Evolutionary conservation across 495 filamentous ascomycete species (phyloP).

Genomic region (Pseudoneurospora amorphoporcata): DNA sequence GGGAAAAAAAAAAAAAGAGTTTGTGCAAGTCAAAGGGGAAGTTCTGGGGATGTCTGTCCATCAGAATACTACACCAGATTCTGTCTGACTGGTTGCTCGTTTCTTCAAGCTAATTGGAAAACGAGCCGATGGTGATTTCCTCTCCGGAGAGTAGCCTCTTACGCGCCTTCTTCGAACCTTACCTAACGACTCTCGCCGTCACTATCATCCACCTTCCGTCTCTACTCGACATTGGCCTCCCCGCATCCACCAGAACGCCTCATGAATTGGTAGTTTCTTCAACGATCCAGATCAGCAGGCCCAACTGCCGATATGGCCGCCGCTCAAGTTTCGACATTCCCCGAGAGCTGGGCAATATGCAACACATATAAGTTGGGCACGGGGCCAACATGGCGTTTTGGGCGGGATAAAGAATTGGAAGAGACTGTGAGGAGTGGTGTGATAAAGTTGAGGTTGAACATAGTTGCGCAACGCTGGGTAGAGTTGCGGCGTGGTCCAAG

Average conservation of each 20-base stretch:
- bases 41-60: neutral
- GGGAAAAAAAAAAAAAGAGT: constrained; percentile 7
- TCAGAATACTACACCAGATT: neutral
- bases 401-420: constrained; percentile 10
- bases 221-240: constrained; percentile 6
- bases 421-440: neutral
- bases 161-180: neutral
- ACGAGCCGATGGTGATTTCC: neutral
- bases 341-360: constrained; percentile 22
- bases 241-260: constrained; percentile 21
- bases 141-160: neutral
- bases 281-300: neutral
- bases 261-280: constrained; percentile 28
- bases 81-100: neutral
- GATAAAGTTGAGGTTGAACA: constrained; percentile 12
- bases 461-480: constrained; percentile 27
- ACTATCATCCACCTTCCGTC: neutral
- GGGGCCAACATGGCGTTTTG: constrained; percentile 6
- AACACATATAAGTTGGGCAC: constrained; percentile 13
- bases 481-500: constrained; percentile 9
- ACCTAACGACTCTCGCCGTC: neutral
- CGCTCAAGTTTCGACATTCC: constrained; percentile 24
- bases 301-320: constrained; percentile 36
- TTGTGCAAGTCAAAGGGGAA: constrained; percentile 9
- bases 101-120: neutral